A percentile compares a stretch with the other conserved stretches of the same genome.
Evolutionary conservation across 2,329 filamentous ascomycete species (phyloP).

Genomic region (Daldinia sp.): DNA sequence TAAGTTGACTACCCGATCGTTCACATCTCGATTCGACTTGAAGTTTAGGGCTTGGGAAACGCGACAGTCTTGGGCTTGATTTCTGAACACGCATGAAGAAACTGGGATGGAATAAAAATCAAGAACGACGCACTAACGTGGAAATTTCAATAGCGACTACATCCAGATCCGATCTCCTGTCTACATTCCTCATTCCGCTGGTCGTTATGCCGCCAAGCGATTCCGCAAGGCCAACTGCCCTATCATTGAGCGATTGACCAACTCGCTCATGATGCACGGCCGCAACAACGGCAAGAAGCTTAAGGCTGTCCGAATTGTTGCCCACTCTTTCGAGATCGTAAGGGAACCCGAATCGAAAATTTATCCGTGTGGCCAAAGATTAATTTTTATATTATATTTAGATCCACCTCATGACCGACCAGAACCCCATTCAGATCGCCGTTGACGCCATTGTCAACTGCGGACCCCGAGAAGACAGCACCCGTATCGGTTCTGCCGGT

Average conservation of each 20-base stretch:
- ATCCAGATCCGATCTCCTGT: constrained; percentile 99
- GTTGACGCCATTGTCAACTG: constrained; percentile 99
- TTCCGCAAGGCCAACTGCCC: constrained; percentile 99
- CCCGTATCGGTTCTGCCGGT: constrained; percentile 98
- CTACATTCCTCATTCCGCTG: constrained; percentile 98
- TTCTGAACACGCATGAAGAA: not conserved
- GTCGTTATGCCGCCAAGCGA: constrained; percentile 98
- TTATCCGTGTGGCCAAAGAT: constrained; percentile 9
- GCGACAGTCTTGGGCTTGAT: not conserved
- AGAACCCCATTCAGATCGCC: constrained; percentile 99
- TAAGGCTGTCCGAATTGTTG: constrained; percentile 99
- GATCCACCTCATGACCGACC: constrained; percentile 99
- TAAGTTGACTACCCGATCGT: constrained; percentile 65
- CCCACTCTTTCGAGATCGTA: constrained; percentile 99
- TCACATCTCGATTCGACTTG: constrained; percentile 12
- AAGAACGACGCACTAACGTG: constrained; percentile 47
- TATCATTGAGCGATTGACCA: constrained; percentile 99
- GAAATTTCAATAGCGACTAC: constrained; percentile 79
- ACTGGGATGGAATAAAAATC: constrained; percentile 19
- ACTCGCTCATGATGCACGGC: constrained; percentile 99
- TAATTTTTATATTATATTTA: constrained; percentile 53
- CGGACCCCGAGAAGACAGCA: constrained; percentile 99
- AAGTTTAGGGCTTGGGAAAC: constrained; percentile 11
- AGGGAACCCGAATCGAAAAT: constrained; percentile 48
- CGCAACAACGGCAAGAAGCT: constrained; percentile 99